Conservation (phyloP, 768 basidiomycete genomes). For the Russula abietina region DNA sequence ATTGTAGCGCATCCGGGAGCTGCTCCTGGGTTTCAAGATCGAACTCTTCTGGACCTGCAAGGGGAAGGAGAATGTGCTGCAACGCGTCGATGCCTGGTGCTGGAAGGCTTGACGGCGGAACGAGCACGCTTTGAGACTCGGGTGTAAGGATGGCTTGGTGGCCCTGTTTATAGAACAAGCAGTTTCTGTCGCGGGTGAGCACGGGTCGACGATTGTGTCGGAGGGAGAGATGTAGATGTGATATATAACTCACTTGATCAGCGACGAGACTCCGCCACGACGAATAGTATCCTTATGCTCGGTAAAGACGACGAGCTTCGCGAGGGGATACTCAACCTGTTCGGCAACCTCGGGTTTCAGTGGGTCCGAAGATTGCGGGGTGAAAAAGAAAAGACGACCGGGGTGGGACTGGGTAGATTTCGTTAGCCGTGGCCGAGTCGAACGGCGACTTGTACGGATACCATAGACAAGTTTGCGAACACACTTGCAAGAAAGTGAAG, state of each 20-base stretch:
- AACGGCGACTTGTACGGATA: slow-evolving; percentile 34
- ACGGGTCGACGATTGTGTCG: slow-evolving; percentile 3
- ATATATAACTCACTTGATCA: slow-evolving; percentile 60
- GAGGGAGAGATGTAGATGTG: background rate
- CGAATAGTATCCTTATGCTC: slow-evolving; percentile 86
- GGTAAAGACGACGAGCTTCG: slow-evolving; percentile 79
- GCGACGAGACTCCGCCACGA: slow-evolving; percentile 78
- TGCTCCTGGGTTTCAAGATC: slow-evolving; percentile 91
- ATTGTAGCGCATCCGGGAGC: slow-evolving; percentile 77
- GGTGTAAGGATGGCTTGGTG: slow-evolving; percentile 68
- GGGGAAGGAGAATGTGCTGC: slow-evolving; percentile 78
- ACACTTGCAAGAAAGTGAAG: slow-evolving; percentile 91
- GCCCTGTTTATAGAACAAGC: slow-evolving; percentile 59
- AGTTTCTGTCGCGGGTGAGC: slow-evolving; percentile 53
- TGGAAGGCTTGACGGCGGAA: slow-evolving; percentile 49
- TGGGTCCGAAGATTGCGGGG: slow-evolving; percentile 51
- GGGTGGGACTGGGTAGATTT: slow-evolving; percentile 51
- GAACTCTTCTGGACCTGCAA: slow-evolving; percentile 93
- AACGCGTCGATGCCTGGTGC: slow-evolving; percentile 81
- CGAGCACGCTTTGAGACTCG: slow-evolving; percentile 49
- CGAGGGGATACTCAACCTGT: slow-evolving; percentile 69
- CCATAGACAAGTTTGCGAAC: slow-evolving; percentile 85
- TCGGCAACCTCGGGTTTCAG: slow-evolving; percentile 39
- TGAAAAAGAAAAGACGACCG: slow-evolving; percentile 77
- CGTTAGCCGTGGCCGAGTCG: background rate